Conservation (phyloP, 139 green algal genomes). For the Prasinococcaceae sp. region DNA sequence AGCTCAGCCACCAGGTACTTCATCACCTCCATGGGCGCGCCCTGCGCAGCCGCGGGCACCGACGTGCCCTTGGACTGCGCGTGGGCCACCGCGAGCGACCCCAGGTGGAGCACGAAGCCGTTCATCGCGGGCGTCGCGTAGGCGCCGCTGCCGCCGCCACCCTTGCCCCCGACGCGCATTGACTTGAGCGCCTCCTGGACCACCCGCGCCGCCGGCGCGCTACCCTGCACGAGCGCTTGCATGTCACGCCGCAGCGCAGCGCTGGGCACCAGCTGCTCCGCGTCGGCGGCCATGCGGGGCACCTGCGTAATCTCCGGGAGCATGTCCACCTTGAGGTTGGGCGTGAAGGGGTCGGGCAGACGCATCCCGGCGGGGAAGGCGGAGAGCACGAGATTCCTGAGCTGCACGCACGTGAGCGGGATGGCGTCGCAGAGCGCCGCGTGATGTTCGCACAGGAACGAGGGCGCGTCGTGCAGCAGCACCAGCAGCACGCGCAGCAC, state of each 20-base stretch:
- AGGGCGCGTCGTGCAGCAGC: conserved; percentile 96
- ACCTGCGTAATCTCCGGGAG: conserved; percentile 77
- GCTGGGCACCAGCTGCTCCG: conserved; percentile 27
- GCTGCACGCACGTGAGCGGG: conserved; percentile 82
- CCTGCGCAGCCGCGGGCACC: no score
- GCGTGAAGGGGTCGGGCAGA: conserved; percentile 95
- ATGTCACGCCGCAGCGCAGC: conserved; percentile 44
- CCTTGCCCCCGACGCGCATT: no score
- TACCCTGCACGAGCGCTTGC: conserved; percentile 39
- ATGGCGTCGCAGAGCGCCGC: conserved; percentile 85
- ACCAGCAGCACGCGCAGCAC: conserved; percentile 91
- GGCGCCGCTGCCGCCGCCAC: no score
- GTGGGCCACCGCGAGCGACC: conserved; percentile 30
- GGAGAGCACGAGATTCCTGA: conserved; percentile 93
- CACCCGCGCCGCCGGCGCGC: no score
- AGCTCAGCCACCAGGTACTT: conserved; percentile 52
- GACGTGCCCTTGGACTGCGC: no score
- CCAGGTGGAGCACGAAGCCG: conserved; percentile 83
- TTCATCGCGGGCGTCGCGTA: no score
- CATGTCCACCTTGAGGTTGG: conserved; percentile 93
- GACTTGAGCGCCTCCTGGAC: no score
- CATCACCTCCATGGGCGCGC: conserved; percentile 62
- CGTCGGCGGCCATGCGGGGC: conserved; percentile 52
- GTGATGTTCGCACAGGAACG: conserved; percentile 97
- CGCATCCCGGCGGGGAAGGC: conserved; percentile 95